These are phyloP conservation scores for Eimeria necatrix DNA, from an alignment of 169 alveolate genomes.

Conservation along the genomic window DNA sequence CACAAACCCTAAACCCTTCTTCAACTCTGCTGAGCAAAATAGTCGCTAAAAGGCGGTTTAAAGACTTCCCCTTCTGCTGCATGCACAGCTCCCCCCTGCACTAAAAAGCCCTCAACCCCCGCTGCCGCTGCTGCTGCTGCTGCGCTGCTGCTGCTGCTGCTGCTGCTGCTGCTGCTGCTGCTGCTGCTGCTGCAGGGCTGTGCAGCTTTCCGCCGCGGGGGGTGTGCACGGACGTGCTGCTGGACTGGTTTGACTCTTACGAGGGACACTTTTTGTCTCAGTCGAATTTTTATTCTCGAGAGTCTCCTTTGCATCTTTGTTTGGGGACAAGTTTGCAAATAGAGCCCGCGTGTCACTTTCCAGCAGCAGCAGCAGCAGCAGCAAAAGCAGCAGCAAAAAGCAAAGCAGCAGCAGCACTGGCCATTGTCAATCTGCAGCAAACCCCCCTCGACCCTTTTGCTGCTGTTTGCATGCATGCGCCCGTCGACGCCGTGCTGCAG, in stretches of 20 bases:
- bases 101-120: too few species aligned
- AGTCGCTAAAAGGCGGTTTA: too few species aligned
- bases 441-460: slow-evolving; percentile 88
- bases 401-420: slow-evolving; percentile 84
- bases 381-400: too few species aligned
- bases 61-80: too few species aligned
- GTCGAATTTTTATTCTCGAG: slow-evolving; percentile 85
- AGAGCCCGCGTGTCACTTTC: slow-evolving; percentile 91
- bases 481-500: slow-evolving; percentile 84
- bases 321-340: slow-evolving; percentile 90
- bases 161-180: background rate
- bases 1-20: too few species aligned
- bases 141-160: background rate
- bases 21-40: too few species aligned
- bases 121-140: background rate
- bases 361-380: slow-evolving; percentile 85
- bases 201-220: slow-evolving; percentile 91
- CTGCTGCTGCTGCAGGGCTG: slow-evolving; percentile 74
- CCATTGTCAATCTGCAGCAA: slow-evolving; percentile 89
- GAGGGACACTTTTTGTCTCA: slow-evolving; percentile 87
- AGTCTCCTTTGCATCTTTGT: slow-evolving; percentile 88
- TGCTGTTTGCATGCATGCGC: slow-evolving; percentile 85
- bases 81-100: too few species aligned
- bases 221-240: slow-evolving; percentile 89
- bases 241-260: slow-evolving; percentile 92